Percentiles rank a stretch among this genome's conserved stretches.
phyloP scores from a whole-genome alignment of 2,329 filamentous ascomycete species.

The Parafenestella ontariensis region DNA sequence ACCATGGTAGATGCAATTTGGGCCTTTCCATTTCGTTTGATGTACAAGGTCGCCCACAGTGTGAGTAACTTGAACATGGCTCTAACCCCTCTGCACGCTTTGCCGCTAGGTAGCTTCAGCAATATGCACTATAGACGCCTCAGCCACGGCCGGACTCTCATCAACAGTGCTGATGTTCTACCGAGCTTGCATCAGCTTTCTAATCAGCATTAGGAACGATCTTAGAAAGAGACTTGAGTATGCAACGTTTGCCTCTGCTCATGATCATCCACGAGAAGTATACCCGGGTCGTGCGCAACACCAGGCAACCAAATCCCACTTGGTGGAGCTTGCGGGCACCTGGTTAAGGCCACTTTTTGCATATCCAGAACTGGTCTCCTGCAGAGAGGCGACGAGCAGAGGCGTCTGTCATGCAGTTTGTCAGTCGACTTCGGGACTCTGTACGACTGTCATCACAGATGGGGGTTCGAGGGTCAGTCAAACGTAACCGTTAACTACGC shows the following conservation, averaged over 20 bases:
- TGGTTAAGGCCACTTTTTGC: neutral
- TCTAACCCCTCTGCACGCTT: neutral
- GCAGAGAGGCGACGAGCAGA: neutral
- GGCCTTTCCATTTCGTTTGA: neutral
- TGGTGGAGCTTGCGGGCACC: neutral
- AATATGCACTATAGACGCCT: neutral
- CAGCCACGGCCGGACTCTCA: neutral
- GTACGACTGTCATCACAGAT: constrained; percentile 1
- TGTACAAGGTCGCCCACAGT: neutral
- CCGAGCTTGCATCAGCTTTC: neutral
- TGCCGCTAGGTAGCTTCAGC: too few species aligned
- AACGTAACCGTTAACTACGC: constrained; percentile 6
- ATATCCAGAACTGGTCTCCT: neutral
- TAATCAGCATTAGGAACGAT: neutral
- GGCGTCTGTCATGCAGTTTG: constrained; percentile 12
- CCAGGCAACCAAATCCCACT: neutral
- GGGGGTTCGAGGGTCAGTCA: constrained; percentile 2
- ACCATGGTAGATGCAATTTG: neutral
- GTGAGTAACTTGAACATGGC: neutral
- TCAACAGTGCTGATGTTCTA: neutral
- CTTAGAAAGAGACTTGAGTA: neutral
- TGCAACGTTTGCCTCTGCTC: neutral
- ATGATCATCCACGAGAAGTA: neutral
- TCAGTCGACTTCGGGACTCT: neutral
- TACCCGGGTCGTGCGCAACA: neutral